Conservation (phyloP, 495 filamentous ascomycete species). For the Xylaria curta region DNA sequence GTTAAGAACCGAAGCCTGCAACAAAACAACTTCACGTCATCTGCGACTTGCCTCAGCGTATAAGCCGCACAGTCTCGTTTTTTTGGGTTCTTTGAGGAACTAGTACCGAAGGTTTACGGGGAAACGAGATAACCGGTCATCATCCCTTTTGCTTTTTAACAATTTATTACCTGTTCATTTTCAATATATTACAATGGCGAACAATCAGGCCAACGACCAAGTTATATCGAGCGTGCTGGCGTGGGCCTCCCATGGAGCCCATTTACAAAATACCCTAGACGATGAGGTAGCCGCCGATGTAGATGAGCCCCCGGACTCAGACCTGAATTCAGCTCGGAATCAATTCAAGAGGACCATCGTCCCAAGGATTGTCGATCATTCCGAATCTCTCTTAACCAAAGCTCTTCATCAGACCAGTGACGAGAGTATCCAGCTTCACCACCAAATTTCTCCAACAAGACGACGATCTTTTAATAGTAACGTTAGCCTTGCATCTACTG, state of each 20-base stretch:
- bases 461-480: conserved; percentile 78
- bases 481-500: conserved; percentile 77
- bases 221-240: conserved; percentile 49
- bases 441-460: conserved; percentile 40
- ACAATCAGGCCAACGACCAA: conserved; percentile 46
- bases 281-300: conserved; percentile 46
- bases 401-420: conserved; percentile 72
- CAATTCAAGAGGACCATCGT: conserved; percentile 52
- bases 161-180: conserved; percentile 13
- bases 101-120: neutral
- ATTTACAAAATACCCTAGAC: conserved; percentile 51
- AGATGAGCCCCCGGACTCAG: conserved; percentile 46
- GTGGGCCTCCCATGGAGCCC: conserved; percentile 50
- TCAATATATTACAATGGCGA: conserved; percentile 42
- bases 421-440: conserved; percentile 41
- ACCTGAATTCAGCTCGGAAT: conserved; percentile 21
- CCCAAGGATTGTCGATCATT: conserved; percentile 55
- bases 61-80: neutral
- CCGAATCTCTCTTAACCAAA: conserved; percentile 80
- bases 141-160: conserved; percentile 13
- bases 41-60: neutral
- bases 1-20: conserved; percentile 38
- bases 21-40: conserved; percentile 10
- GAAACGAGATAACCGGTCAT: neutral
- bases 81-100: conserved; percentile 4